Evolutionary conservation across 495 filamentous ascomycete species (phyloP).

Genomic region (Trichoderma gamsii): DNA sequence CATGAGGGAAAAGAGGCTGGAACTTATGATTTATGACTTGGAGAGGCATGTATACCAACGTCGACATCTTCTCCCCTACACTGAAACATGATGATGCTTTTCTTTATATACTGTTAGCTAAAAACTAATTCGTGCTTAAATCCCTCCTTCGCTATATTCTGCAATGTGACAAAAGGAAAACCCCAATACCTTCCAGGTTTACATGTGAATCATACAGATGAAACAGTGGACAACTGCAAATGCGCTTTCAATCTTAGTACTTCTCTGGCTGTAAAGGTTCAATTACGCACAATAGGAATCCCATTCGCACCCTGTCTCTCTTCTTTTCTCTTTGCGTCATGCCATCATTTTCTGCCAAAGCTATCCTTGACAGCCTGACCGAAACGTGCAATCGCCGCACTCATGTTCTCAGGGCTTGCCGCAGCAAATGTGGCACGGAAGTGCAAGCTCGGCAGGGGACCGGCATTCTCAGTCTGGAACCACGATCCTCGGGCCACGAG

Average conservation of each 20-base stretch:
- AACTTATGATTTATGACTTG: neutral
- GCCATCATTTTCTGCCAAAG: constrained; percentile 40
- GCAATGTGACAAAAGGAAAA: too few relatives aligned
- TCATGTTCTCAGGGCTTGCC: constrained; percentile 66
- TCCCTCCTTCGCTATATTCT: too few relatives aligned
- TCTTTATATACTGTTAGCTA: neutral
- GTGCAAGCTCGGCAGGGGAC: constrained; percentile 52
- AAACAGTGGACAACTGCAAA: too few relatives aligned
- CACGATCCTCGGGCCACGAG: constrained; percentile 77
- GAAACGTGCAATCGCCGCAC: constrained; percentile 70
- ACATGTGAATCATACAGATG: too few relatives aligned
- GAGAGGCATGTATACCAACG: neutral
- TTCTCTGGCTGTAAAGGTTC: too few relatives aligned
- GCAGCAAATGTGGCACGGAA: constrained; percentile 88
- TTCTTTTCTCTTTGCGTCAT: neutral
- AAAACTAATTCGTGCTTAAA: neutral
- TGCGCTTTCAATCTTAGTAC: too few relatives aligned
- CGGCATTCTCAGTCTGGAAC: constrained; percentile 64
- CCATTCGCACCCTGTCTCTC: neutral
- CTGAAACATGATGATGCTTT: neutral
- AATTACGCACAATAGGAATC: too few relatives aligned
- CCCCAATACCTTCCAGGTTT: too few relatives aligned
- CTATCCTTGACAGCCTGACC: constrained; percentile 60
- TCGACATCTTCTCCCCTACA: neutral
- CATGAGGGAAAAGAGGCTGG: neutral